Conservation (phyloP, 345 rosid species). For the Sonneratia alba region DNA sequence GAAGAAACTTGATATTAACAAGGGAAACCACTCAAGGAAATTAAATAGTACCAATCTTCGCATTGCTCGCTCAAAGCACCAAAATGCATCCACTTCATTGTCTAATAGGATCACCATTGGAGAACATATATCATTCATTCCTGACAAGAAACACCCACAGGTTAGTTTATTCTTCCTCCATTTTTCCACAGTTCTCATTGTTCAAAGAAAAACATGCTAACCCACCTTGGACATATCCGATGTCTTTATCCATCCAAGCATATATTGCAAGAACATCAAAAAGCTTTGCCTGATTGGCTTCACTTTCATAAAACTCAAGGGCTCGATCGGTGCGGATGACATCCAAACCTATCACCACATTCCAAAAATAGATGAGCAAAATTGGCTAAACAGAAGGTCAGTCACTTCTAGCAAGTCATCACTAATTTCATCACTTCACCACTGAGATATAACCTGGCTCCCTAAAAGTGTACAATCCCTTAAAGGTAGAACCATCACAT, state of each 20-base stretch:
- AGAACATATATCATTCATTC: slow-evolving; percentile 95
- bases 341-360: slow-evolving; percentile 65
- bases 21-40: not conserved
- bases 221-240: slow-evolving; percentile 85
- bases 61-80: slow-evolving; percentile 90
- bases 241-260: slow-evolving; percentile 82
- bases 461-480: not conserved
- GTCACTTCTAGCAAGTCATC: not conserved
- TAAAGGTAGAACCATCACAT: not conserved
- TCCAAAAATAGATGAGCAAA: not conserved
- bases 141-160: slow-evolving; percentile 21
- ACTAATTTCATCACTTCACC: not conserved
- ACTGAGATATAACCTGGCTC: not conserved
- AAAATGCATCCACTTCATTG: slow-evolving; percentile 89
- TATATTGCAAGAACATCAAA: slow-evolving; percentile 83
- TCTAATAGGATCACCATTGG: slow-evolving; percentile 87
- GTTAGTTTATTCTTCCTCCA: not conserved
- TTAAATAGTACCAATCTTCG: slow-evolving; percentile 53
- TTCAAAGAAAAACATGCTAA: not conserved
- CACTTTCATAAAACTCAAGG: slow-evolving; percentile 67
- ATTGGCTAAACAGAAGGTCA: not conserved
- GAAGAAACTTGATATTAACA: not conserved
- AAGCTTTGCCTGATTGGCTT: slow-evolving; percentile 62
- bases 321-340: slow-evolving; percentile 85
- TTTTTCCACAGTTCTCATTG: not conserved